These are phyloP conservation scores for Mycena sanguinolenta DNA, from an alignment of 768 basidiomycete genomes.

Conservation along the genomic window DNA sequence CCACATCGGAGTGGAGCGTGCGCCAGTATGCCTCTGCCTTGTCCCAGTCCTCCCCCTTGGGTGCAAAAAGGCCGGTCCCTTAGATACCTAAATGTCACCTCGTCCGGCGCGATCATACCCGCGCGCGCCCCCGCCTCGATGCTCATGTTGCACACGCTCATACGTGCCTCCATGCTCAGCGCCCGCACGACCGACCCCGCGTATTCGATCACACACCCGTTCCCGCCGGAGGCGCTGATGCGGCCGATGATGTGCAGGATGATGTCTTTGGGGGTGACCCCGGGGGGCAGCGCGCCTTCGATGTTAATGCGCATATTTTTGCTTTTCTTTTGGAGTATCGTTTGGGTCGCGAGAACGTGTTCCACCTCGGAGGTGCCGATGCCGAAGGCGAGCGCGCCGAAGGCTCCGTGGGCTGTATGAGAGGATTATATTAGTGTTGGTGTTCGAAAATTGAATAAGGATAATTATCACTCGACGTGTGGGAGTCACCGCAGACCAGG, in stretches of 20 bases:
- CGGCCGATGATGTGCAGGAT: conserved; percentile 90
- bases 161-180: conserved; percentile 91
- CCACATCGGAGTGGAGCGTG: conserved; percentile 81
- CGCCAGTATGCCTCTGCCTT: conserved; percentile 87
- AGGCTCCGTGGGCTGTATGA: conserved; percentile 90
- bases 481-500: conserved; percentile 93
- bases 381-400: conserved; percentile 92
- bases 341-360: conserved; percentile 94
- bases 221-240: conserved; percentile 93
- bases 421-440: too few species aligned
- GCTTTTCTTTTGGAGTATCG: conserved; percentile 87
- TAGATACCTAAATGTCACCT: conserved; percentile 88
- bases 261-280: conserved; percentile 91
- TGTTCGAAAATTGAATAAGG: neutral
- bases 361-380: conserved; percentile 96
- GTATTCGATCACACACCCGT: conserved; percentile 90
- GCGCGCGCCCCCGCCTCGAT: conserved; percentile 94
- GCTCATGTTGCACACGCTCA: conserved; percentile 95
- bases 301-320: conserved; percentile 95
- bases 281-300: conserved; percentile 83
- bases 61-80: conserved; percentile 83
- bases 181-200: conserved; percentile 88
- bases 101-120: conserved; percentile 93
- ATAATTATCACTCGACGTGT: conserved; percentile 83
- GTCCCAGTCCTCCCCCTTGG: conserved; percentile 88